These are phyloP conservation scores for Tetrahymena malaccensis DNA, from an alignment of 73 alveolate species.

Conservation along the genomic window DNA sequence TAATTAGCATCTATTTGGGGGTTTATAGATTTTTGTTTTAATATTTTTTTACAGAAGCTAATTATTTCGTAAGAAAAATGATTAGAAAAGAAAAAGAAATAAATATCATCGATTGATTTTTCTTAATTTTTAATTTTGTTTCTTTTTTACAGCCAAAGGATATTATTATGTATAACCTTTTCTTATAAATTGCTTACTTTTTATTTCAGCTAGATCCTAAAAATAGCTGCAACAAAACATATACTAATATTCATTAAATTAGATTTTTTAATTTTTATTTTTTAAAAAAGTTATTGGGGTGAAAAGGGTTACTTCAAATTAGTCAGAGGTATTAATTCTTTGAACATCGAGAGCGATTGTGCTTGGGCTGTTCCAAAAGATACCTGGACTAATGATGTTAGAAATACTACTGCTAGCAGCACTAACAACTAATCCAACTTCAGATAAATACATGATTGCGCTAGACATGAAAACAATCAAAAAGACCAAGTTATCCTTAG, in stretches of 20 bases:
- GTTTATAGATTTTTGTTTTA: not conserved
- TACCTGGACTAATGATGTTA: not conserved
- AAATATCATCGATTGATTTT: not conserved
- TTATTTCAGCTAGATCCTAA: not conserved
- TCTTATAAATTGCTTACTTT: not conserved
- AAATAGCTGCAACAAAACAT: not conserved
- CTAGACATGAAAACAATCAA: conserved; percentile 8
- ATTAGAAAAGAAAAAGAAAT: not conserved
- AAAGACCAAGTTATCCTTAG: conserved; percentile 20
- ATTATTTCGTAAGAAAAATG: too few relatives aligned
- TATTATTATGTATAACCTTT: not conserved
- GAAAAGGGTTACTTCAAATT: conserved; percentile 75
- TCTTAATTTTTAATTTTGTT: not conserved
- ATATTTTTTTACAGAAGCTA: not conserved
- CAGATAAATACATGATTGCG: conserved; percentile 16
- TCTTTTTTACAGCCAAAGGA: not conserved
- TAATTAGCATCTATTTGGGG: too few relatives aligned
- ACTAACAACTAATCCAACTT: not conserved
- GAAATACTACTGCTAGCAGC: conserved; percentile 1
- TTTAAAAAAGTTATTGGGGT: conserved; percentile 69
- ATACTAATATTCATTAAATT: not conserved
- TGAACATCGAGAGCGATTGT: conserved; percentile 56
- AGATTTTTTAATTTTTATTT: not conserved
- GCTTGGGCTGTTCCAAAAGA: conserved; percentile 52
- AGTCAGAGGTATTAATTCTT: conserved; percentile 62